Conservation (phyloP, 768 basidiomycete genomes). For the Dictyophora rubrovolvata region DNA sequence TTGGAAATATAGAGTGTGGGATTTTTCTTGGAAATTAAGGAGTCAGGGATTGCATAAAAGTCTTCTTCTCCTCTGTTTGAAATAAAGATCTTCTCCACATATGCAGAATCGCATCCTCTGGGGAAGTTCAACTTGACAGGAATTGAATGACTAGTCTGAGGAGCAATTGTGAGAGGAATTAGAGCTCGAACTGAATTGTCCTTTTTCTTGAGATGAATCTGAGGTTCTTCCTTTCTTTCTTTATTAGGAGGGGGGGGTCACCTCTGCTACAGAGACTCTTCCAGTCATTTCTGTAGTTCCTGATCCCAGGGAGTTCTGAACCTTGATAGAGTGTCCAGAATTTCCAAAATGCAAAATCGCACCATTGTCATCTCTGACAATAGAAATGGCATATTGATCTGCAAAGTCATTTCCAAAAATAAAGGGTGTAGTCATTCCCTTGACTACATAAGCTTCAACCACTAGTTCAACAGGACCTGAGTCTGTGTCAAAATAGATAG, state of each 20-base stretch:
- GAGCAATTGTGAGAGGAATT: background rate
- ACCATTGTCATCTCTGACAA: conserved; percentile 13
- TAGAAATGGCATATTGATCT: conserved; percentile 24
- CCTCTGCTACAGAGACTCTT: background rate
- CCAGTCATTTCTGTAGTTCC: background rate
- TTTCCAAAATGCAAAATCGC: conserved; percentile 14
- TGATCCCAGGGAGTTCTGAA: background rate
- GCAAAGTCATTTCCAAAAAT: conserved; percentile 19
- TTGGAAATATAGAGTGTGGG: background rate
- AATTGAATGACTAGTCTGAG: background rate
- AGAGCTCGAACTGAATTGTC: background rate
- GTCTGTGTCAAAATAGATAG: conserved; percentile 18
- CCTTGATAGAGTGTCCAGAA: background rate
- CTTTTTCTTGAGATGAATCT: background rate
- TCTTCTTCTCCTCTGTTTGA: background rate
- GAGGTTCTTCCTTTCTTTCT: no score
- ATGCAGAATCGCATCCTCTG: background rate
- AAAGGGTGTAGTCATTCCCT: conserved; percentile 17
- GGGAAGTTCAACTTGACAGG: background rate
- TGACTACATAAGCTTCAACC: conserved; percentile 22
- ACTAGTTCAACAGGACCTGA: conserved; percentile 18
- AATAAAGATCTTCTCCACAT: background rate
- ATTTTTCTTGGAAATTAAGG: background rate
- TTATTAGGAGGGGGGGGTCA: no score
- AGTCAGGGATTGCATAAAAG: conserved; percentile 2